Percentiles rank a stretch among this genome's conserved stretches.
phyloP scores from a whole-genome alignment of 768 basidiomycete genomes.

The Phanerochaete carnosa region DNA sequence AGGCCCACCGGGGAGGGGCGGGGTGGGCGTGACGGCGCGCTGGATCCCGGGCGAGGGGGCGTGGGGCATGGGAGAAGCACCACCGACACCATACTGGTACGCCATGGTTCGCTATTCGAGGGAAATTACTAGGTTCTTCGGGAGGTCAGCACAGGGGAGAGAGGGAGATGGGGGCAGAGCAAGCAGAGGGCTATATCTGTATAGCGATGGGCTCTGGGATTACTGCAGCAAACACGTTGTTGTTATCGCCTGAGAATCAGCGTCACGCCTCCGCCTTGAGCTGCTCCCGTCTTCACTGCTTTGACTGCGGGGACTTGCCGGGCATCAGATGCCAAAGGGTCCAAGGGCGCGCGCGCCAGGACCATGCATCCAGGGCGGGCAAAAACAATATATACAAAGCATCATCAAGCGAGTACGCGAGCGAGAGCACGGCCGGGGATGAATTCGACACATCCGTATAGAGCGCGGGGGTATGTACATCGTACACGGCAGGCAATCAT shows the following conservation, averaged over 20 bases:
- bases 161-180: conserved; percentile 5
- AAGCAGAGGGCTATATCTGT: neutral
- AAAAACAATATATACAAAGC: neutral
- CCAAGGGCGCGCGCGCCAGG: neutral
- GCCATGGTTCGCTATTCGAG: neutral
- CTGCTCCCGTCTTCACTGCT: neutral
- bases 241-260: conserved; percentile 7
- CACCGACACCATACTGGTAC: conserved; percentile 14
- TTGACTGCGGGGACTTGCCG: neutral
- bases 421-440: neutral
- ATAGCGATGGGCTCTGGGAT: neutral
- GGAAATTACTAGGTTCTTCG: neutral
- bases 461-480: conserved; percentile 11
- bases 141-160: neutral
- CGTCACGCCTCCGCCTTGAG: neutral
- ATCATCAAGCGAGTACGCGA: neutral
- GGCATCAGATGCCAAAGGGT: neutral
- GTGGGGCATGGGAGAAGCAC: conserved; percentile 17
- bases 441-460: neutral
- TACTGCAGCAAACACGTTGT: conserved; percentile 2
- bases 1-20: conserved; percentile 14
- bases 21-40: conserved; percentile 9
- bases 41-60: conserved; percentile 7
- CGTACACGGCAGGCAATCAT: conserved; percentile 24
- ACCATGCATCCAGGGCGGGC: neutral